A percentile compares a stretch with the other conserved stretches of the same genome.
phyloP scores from a whole-genome alignment of 2,329 filamentous ascomycete species.

The Talaromyces sp. region DNA sequence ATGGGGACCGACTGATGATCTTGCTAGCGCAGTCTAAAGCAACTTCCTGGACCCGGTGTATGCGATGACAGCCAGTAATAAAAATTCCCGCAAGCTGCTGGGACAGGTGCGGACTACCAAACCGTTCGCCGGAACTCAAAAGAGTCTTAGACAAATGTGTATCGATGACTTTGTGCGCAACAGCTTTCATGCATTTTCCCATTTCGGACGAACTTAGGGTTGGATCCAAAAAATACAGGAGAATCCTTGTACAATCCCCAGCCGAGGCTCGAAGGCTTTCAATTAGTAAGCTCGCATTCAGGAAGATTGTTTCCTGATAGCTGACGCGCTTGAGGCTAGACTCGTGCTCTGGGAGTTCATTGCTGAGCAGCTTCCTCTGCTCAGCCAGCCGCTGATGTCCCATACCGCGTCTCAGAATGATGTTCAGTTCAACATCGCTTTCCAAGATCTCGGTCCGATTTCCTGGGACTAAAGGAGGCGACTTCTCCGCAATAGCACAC shows the following conservation, averaged over 20 bases:
- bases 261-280: constrained; percentile 81
- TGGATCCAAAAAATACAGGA: constrained; percentile 93
- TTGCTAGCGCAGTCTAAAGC: constrained; percentile 79
- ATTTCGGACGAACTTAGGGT: constrained; percentile 64
- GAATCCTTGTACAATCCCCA: constrained; percentile 83
- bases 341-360: constrained; percentile 71
- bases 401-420: constrained; percentile 81
- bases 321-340: constrained; percentile 75
- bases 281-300: constrained; percentile 85
- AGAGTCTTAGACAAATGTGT: constrained; percentile 75
- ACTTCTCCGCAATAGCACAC: constrained; percentile 78
- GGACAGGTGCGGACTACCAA: constrained; percentile 89
- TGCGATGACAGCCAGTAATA: constrained; percentile 86
- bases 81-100: constrained; percentile 82
- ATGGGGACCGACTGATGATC: constrained; percentile 80
- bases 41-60: constrained; percentile 83
- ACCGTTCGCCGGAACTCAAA: constrained; percentile 66
- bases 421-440: constrained; percentile 95
- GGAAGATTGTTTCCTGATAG: constrained; percentile 86
- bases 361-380: constrained; percentile 74
- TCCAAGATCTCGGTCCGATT: constrained; percentile 86
- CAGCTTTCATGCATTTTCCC: constrained; percentile 60
- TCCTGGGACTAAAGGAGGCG: constrained; percentile 80
- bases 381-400: constrained; percentile 65
- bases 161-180: constrained; percentile 67